Percentiles rank a stretch among this genome's conserved stretches.
phyloP scores from a whole-genome alignment of 2,329 filamentous ascomycete species.

The Stachybotrys echinatus region DNA sequence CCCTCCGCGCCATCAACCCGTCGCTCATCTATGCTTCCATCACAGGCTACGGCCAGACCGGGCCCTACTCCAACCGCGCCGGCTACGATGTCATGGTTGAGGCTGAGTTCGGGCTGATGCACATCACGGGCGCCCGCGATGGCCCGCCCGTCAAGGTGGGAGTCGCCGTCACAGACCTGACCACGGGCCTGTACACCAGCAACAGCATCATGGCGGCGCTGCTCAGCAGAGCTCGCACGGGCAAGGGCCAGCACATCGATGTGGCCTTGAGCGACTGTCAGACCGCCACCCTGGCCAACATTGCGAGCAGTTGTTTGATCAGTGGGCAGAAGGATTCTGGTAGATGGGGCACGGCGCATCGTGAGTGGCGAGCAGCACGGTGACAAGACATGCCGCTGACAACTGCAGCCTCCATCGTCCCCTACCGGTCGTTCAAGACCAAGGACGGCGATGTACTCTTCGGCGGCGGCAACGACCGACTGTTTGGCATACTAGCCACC shows the following conservation, averaged over 20 bases:
- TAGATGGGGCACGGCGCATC: constrained; percentile 94
- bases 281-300: constrained; percentile 89
- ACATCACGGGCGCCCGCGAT: constrained; percentile 86
- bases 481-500: constrained; percentile 61
- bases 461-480: constrained; percentile 66
- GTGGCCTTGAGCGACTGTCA: constrained; percentile 90
- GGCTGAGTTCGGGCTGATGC: constrained; percentile 96
- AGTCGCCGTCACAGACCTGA: constrained; percentile 93
- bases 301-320: constrained; percentile 86
- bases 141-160: constrained; percentile 95
- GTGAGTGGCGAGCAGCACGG: constrained; percentile 39
- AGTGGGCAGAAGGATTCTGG: constrained; percentile 84
- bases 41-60: constrained; percentile 94
- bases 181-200: constrained; percentile 89
- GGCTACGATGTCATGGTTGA: constrained; percentile 99
- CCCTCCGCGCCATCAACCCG: constrained; percentile 76
- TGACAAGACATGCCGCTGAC: not conserved
- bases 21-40: constrained; percentile 90
- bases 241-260: constrained; percentile 87
- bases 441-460: constrained; percentile 66
- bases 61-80: constrained; percentile 78
- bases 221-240: constrained; percentile 66
- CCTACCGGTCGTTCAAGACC: constrained; percentile 80
- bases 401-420: constrained; percentile 80
- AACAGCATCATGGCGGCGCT: constrained; percentile 95